Conservation (phyloP, 2,329 filamentous ascomycete species). For the Hymenoscyphus scutula region DNA sequence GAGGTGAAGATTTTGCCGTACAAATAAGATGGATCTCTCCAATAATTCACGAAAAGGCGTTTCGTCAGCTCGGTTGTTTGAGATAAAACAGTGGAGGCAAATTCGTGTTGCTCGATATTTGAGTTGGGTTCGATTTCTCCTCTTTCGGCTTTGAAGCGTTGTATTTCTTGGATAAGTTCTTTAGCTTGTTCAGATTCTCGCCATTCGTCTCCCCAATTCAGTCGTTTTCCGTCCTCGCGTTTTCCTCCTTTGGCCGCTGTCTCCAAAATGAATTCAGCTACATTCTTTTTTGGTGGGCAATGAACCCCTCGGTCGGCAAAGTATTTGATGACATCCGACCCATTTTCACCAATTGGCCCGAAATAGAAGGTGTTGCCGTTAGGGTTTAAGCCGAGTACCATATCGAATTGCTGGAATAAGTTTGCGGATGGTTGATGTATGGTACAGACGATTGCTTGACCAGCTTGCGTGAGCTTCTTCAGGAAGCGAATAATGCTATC, state of each 20-base stretch:
- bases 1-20: constrained; percentile 74
- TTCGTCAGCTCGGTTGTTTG: constrained; percentile 68
- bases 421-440: constrained; percentile 71
- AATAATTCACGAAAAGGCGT: constrained; percentile 70
- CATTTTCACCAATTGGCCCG: constrained; percentile 67
- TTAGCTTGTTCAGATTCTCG: constrained; percentile 59
- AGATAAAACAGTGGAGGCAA: constrained; percentile 60
- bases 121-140: constrained; percentile 40
- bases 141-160: constrained; percentile 39
- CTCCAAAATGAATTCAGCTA: constrained; percentile 65
- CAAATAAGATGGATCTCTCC: constrained; percentile 73
- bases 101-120: constrained; percentile 49
- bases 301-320: constrained; percentile 63
- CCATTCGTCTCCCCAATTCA: constrained; percentile 79
- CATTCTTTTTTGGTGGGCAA: constrained; percentile 65
- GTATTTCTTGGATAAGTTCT: constrained; percentile 61
- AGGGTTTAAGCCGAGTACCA: constrained; percentile 66
- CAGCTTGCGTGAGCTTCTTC: constrained; percentile 63
- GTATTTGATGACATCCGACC: constrained; percentile 63
- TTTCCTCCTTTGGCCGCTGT: constrained; percentile 58
- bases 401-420: constrained; percentile 70
- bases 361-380: constrained; percentile 72
- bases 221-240: constrained; percentile 49
- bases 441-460: constrained; percentile 71
- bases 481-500: constrained; percentile 67